Evolutionary conservation across 371 early-diverging fungal species (phyloP).

Genomic region (Circinella minor): DNA sequence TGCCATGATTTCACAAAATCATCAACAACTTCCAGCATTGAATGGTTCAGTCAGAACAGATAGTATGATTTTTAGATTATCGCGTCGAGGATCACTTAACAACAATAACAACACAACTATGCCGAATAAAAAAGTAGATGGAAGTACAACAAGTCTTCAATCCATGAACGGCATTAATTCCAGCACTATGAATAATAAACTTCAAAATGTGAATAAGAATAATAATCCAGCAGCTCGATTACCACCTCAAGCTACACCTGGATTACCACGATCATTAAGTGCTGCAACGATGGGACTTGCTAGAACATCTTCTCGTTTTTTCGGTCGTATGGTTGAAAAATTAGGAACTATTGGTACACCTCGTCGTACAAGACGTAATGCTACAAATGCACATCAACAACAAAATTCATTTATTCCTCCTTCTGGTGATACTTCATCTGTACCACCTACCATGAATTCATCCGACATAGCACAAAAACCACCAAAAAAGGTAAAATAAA

Average conservation of each 20-base stretch:
- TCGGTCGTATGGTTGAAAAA: conserved; percentile 20
- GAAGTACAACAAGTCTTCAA: background rate
- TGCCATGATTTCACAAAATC: background rate
- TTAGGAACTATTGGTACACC: conserved; percentile 19
- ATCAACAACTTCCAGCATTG: background rate
- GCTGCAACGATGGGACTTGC: conserved; percentile 21
- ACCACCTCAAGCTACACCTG: conserved; percentile 11
- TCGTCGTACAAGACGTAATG: conserved; percentile 5
- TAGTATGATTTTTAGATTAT: conserved; percentile 21
- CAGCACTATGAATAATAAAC: background rate
- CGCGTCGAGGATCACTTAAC: conserved; percentile 11
- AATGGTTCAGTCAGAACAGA: conserved; percentile 3
- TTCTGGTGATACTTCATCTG: background rate
- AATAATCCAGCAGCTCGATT: conserved; percentile 4
- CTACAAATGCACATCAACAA: conserved; percentile 1
- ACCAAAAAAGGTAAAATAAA: background rate
- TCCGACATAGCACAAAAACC: background rate
- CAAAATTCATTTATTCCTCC: background rate
- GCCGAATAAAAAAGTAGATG: background rate
- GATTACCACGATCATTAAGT: conserved; percentile 16
- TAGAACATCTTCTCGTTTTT: conserved; percentile 19
- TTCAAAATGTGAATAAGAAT: background rate
- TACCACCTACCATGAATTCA: background rate
- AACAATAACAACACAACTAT: background rate
- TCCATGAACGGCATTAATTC: background rate